Percentiles rank a stretch among this genome's conserved stretches.
Evolutionary conservation across 2,329 filamentous ascomycete species (phyloP).

Genomic region (Cytospora chrysosperma): DNA sequence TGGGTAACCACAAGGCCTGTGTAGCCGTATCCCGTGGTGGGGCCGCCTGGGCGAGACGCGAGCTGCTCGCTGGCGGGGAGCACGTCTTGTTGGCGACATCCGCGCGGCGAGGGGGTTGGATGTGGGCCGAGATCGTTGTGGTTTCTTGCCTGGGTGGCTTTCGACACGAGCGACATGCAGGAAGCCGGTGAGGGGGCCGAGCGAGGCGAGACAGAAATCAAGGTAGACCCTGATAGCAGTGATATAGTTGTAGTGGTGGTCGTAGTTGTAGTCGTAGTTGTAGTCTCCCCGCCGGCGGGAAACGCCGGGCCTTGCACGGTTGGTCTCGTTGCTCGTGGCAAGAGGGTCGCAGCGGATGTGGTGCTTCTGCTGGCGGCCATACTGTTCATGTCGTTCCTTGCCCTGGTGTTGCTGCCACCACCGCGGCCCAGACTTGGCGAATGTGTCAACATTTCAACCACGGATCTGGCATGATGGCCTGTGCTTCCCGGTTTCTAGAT

Average conservation of each 20-base stretch:
- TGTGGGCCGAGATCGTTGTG: background rate
- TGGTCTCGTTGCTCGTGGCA: background rate
- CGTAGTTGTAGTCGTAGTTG: too few relatives aligned
- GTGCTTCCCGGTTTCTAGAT: background rate
- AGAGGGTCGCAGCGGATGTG: background rate
- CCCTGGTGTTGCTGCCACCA: background rate
- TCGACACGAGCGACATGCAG: slow-evolving; percentile 2
- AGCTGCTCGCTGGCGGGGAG: slow-evolving; percentile 18
- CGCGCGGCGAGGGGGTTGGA: background rate
- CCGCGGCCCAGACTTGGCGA: background rate
- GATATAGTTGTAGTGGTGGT: background rate
- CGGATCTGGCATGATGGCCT: slow-evolving; percentile 2
- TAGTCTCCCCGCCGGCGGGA: background rate
- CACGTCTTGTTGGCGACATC: slow-evolving; percentile 24
- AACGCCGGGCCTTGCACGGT: background rate
- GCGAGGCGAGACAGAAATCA: background rate
- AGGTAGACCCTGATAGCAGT: too few relatives aligned
- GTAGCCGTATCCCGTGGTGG: slow-evolving; percentile 32
- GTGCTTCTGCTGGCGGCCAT: background rate
- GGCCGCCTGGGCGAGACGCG: slow-evolving; percentile 29
- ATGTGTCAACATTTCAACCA: background rate
- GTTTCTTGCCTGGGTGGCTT: background rate
- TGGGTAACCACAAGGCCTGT: slow-evolving; percentile 31
- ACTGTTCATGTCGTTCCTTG: background rate
- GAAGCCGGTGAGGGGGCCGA: background rate